Conservation (phyloP, 805 yeast species). For the Lachancea fermentati region DNA sequence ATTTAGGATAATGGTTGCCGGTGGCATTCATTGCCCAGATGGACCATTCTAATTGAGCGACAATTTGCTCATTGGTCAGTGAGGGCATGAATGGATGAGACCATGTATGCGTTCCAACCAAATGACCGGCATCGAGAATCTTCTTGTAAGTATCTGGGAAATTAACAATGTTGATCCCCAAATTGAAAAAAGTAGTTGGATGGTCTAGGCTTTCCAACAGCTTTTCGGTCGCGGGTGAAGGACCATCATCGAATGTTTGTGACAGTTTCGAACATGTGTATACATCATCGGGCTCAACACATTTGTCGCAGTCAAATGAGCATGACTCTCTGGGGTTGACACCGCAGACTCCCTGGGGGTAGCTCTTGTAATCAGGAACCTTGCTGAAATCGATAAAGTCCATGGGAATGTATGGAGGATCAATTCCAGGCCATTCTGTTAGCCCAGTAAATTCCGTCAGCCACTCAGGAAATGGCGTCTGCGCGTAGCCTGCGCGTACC, state of each 20-base stretch:
- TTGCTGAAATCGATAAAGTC: slow-evolving; percentile 55
- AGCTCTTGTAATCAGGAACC: slow-evolving; percentile 46
- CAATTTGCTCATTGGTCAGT: slow-evolving; percentile 69
- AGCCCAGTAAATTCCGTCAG: slow-evolving; percentile 67
- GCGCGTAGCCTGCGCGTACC: slow-evolving; percentile 8
- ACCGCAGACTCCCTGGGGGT: slow-evolving; percentile 57
- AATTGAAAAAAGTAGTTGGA: slow-evolving; percentile 74
- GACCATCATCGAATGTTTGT: slow-evolving; percentile 96
- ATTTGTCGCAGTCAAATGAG: slow-evolving; percentile 81
- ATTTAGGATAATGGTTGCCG: slow-evolving; percentile 76
- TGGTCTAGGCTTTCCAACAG: slow-evolving; percentile 49
- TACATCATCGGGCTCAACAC: slow-evolving; percentile 72
- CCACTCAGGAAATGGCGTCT: slow-evolving; percentile 73
- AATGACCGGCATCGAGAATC: slow-evolving; percentile 59
- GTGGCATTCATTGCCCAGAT: slow-evolving; percentile 98
- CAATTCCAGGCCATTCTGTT: slow-evolving; percentile 73
- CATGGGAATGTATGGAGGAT: slow-evolving; percentile 84
- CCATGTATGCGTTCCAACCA: slow-evolving; percentile 90
- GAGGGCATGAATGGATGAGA: slow-evolving; percentile 80
- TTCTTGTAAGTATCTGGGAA: slow-evolving; percentile 66
- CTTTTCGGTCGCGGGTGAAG: slow-evolving; percentile 62
- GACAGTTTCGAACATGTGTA: slow-evolving; percentile 66
- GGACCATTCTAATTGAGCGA: slow-evolving; percentile 91
- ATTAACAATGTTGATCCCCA: slow-evolving; percentile 75
- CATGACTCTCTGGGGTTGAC: slow-evolving; percentile 47